Evolutionary conservation across 306 rosid species (phyloP).

Genomic region (Quillaja saponaria): DNA sequence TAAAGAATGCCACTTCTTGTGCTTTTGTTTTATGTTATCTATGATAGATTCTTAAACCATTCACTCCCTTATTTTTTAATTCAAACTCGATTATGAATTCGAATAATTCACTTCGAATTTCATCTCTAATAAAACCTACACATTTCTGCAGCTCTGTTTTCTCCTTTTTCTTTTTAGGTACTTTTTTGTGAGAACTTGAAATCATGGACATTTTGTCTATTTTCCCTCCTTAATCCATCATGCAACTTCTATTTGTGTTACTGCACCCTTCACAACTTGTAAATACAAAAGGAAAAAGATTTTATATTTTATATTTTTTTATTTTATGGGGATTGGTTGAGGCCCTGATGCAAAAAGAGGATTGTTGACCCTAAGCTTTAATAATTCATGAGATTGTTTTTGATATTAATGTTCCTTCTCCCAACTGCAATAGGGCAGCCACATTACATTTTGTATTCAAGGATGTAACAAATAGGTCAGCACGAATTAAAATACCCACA

Average conservation of each 20-base stretch:
- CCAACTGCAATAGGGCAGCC: slow-evolving; percentile 61
- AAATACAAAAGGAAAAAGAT: not conserved
- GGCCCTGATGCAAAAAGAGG: too few species aligned
- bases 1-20: slow-evolving; percentile 1
- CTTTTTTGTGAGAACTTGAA: not conserved
- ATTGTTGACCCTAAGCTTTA: slow-evolving; percentile 30
- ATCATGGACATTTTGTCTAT: slow-evolving; percentile 15
- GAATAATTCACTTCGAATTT: too few species aligned
- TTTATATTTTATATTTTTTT: too few species aligned
- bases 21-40: too few species aligned
- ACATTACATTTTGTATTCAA: slow-evolving; percentile 43
- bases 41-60: slow-evolving; percentile 22
- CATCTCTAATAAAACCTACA: slow-evolving; percentile 1
- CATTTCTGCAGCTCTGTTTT: slow-evolving; percentile 5
- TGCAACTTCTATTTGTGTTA: slow-evolving; percentile 31
- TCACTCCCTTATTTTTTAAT: too few species aligned
- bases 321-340: slow-evolving; percentile 12
- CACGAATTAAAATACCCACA: slow-evolving; percentile 34
- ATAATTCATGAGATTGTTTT: slow-evolving; percentile 23
- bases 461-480: slow-evolving; percentile 24
- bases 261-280: slow-evolving; percentile 21
- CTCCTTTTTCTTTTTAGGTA: slow-evolving; percentile 7
- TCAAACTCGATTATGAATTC: too few species aligned
- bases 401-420: slow-evolving; percentile 32
- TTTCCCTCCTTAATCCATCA: slow-evolving; percentile 19